Base-by-base conservation (phyloP, 2,329 filamentous ascomycete genomes). In the Leptosphaerulina australis region DNA sequence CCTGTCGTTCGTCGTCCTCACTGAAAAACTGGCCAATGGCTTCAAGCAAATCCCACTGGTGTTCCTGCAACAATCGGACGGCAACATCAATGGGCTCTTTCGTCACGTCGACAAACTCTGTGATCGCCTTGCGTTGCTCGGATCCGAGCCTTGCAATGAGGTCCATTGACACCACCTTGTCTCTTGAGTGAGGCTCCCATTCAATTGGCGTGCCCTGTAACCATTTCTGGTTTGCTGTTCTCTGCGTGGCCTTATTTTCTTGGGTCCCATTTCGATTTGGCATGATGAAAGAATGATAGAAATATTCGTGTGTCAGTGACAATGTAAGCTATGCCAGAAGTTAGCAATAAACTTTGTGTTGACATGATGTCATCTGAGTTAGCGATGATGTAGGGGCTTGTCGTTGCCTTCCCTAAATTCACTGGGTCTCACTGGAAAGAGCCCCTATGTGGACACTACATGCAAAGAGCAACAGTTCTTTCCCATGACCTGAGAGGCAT, bases 11-110 rank as follows among this genome's bases (percentile, higher is more conserved):
- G 9, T 17, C 24, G 6, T 33, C 37, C 4, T 37, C 41, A n/a
- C 30, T 31, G 33, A 21, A 35, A 24, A 37, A 46, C 12, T 14
- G 15, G 7, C 29, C 29, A n/a, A 46, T 21, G n/a, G 48, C 48
- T 31, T 51, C 36, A 7, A 51, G 14, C 3, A 51, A 15, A 12
- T 51, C 48, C 48, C 41, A 51, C 4, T 46, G 9, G 17, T 20
- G 37, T 10, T 31, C 26, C n/a, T 28, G 20, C 4, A 51, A 26
- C 5, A 31, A 22, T 24, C 24, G 17, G 14, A 51, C 37, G 15
- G 48, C 48, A 6, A 37, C 31, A 7, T 15, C 29, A 17, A 38
- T n/a, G 9, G 30, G 20, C 12, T 41, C 18, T n/a, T 46, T 43
- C 11, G 48, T 51, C 9, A 37, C 31, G 25, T 36, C 14, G 20